Evolutionary conservation across 2,329 filamentous ascomycete genomes (phyloP).

Genomic region (Diaporthe sp.): DNA sequence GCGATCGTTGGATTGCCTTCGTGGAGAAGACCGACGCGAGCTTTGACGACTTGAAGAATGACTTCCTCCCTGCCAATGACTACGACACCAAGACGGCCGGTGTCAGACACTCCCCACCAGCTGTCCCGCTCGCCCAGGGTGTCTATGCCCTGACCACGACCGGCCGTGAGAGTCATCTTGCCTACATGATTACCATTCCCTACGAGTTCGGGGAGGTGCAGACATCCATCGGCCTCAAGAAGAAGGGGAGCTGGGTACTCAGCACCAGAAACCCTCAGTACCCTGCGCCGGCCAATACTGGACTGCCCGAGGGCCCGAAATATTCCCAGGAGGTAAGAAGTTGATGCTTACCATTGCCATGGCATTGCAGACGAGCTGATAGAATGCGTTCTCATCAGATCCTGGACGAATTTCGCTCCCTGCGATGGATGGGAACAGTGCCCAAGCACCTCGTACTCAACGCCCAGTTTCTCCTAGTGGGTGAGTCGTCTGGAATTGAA

Average conservation of each 20-base stretch:
- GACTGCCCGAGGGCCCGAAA: slow-evolving; percentile 73
- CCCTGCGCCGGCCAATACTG: slow-evolving; percentile 72
- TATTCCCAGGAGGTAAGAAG: slow-evolving; percentile 76
- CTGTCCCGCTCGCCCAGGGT: slow-evolving; percentile 84
- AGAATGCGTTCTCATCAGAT: slow-evolving; percentile 64
- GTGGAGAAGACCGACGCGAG: slow-evolving; percentile 80
- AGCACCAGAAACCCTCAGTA: slow-evolving; percentile 84
- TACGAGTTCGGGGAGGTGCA: slow-evolving; percentile 78
- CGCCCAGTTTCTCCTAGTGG: slow-evolving; percentile 83
- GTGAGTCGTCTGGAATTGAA: slow-evolving; percentile 70
- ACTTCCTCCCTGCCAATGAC: slow-evolving; percentile 74
- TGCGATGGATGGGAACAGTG: slow-evolving; percentile 80
- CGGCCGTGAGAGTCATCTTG: slow-evolving; percentile 79
- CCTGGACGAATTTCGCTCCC: slow-evolving; percentile 76
- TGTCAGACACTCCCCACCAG: slow-evolving; percentile 75
- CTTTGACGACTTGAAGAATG: slow-evolving; percentile 78
- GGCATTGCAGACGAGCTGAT: neutral
- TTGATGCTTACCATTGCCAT: neutral
- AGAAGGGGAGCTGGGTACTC: slow-evolving; percentile 82
- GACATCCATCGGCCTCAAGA: slow-evolving; percentile 77
- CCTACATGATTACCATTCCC: slow-evolving; percentile 83
- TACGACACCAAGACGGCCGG: slow-evolving; percentile 84
- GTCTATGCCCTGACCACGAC: slow-evolving; percentile 85
- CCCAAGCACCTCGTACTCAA: slow-evolving; percentile 81
- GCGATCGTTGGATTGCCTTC: slow-evolving; percentile 83